phyloP scores from a whole-genome alignment of 768 basidiomycete species.

The Leccinellum luteum region DNA sequence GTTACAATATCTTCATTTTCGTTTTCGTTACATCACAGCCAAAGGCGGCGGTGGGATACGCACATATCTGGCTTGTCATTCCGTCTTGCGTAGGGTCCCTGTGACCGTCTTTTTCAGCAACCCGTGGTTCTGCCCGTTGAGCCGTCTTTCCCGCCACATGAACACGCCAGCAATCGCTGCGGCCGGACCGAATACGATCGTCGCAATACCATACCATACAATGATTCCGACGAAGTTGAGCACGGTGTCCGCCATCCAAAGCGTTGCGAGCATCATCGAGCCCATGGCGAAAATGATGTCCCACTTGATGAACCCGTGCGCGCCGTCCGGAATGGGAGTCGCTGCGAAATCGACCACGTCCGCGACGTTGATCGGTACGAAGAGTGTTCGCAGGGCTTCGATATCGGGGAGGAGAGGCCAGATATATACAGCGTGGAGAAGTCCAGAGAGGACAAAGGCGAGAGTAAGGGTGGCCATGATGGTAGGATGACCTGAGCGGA shows the following conservation, averaged over 20 bases:
- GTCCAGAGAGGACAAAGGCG: constrained; percentile 21
- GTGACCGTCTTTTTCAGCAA: background rate
- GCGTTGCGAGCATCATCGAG: constrained; percentile 42
- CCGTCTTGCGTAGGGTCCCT: background rate
- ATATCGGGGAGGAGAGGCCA: constrained; percentile 12
- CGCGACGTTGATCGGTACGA: constrained; percentile 9
- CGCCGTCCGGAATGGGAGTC: constrained; percentile 9
- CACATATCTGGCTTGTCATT: background rate
- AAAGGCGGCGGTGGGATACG: background rate
- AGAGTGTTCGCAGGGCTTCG: constrained; percentile 4
- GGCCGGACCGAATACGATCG: constrained; percentile 46
- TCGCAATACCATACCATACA: constrained; percentile 43
- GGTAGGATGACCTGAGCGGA: constrained; percentile 21
- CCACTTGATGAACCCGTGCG: constrained; percentile 49
- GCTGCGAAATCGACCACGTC: background rate
- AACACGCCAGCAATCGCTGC: constrained; percentile 48
- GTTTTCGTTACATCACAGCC: background rate
- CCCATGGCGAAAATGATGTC: constrained; percentile 41
- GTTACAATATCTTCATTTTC: too few relatives aligned
- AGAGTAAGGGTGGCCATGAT: constrained; percentile 14
- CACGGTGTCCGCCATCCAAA: constrained; percentile 45
- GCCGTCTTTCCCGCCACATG: constrained; percentile 46
- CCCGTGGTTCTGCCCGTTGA: constrained; percentile 14
- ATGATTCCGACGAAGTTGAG: constrained; percentile 35
- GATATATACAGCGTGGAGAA: constrained; percentile 27